These are phyloP conservation scores for Phanerochaete carnosa DNA, from an alignment of 768 basidiomycete genomes.

Conservation along the genomic window DNA sequence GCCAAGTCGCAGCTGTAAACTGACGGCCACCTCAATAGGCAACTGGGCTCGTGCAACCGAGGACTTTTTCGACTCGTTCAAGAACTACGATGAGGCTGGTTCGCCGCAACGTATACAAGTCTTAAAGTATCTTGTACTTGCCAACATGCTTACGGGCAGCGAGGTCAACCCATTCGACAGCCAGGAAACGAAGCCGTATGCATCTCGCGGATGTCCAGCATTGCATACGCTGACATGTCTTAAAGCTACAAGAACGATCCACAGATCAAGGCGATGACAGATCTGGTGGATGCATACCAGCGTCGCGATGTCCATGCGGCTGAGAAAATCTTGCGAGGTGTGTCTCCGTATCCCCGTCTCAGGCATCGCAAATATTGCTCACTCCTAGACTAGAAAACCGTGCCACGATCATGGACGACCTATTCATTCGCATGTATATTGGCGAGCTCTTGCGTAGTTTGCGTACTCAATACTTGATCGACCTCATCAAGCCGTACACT, in stretches of 20 bases:
- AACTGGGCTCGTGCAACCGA: slow-evolving; percentile 97
- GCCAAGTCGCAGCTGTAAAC: background rate
- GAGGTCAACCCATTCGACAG: slow-evolving; percentile 99
- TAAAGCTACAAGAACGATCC: slow-evolving; percentile 89
- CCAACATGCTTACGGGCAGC: slow-evolving; percentile 97
- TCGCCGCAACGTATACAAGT: slow-evolving; percentile 97
- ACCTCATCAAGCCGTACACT: slow-evolving; percentile 97
- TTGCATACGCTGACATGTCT: background rate
- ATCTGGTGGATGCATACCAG: slow-evolving; percentile 95
- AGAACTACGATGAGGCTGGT: slow-evolving; percentile 97
- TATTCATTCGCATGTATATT: slow-evolving; percentile 93
- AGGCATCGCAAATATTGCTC: background rate
- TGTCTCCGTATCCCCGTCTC: slow-evolving; percentile 1
- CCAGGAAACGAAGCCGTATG: slow-evolving; percentile 97
- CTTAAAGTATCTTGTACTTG: slow-evolving; percentile 94
- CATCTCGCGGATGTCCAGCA: slow-evolving; percentile 6
- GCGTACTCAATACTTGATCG: slow-evolving; percentile 94
- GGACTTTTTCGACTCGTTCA: slow-evolving; percentile 98
- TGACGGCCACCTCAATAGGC: slow-evolving; percentile 42
- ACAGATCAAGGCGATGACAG: slow-evolving; percentile 98
- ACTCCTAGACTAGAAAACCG: slow-evolving; percentile 65
- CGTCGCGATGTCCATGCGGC: slow-evolving; percentile 95
- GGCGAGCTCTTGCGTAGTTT: slow-evolving; percentile 93
- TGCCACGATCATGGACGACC: slow-evolving; percentile 93
- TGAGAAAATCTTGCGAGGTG: slow-evolving; percentile 90